phyloP scores from a whole-genome alignment of 2,329 filamentous ascomycete species.

The Tolypocladium sp. region DNA sequence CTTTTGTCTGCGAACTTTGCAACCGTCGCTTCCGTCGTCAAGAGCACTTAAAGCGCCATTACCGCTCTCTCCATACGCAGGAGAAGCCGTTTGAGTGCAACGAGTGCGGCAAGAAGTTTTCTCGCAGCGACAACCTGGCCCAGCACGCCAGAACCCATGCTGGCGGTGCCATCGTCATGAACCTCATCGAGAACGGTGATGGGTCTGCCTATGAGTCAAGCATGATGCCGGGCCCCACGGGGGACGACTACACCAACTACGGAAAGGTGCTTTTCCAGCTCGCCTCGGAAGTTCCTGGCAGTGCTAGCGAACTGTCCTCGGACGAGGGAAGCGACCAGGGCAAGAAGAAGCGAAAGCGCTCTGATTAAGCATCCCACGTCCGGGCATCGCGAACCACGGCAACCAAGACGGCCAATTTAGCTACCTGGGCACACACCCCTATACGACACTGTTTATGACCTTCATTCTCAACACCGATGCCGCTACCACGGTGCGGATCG shows the following conservation, averaged over 20 bases:
- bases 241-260: constrained; percentile 57
- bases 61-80: constrained; percentile 94
- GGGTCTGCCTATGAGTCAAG: constrained; percentile 30
- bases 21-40: constrained; percentile 95
- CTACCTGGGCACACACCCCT: not conserved
- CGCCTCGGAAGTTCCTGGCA: constrained; percentile 63
- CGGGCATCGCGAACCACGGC: not conserved
- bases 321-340: constrained; percentile 40
- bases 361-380: constrained; percentile 35
- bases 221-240: constrained; percentile 33
- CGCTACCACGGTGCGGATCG: constrained; percentile 7
- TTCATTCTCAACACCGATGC: constrained; percentile 4
- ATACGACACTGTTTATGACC: constrained; percentile 6
- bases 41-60: constrained; percentile 97
- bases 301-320: constrained; percentile 47
- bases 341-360: constrained; percentile 66
- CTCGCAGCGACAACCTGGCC: constrained; percentile 90
- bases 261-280: constrained; percentile 78
- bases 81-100: constrained; percentile 98
- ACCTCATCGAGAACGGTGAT: constrained; percentile 67
- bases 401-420: not conserved
- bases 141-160: constrained; percentile 95
- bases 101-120: constrained; percentile 99
- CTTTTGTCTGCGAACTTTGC: constrained; percentile 93
- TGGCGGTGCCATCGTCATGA: constrained; percentile 83